These are phyloP conservation scores for Calcarisporium arbuscula DNA, from an alignment of 2,329 filamentous ascomycete genomes.

Conservation along the genomic window DNA sequence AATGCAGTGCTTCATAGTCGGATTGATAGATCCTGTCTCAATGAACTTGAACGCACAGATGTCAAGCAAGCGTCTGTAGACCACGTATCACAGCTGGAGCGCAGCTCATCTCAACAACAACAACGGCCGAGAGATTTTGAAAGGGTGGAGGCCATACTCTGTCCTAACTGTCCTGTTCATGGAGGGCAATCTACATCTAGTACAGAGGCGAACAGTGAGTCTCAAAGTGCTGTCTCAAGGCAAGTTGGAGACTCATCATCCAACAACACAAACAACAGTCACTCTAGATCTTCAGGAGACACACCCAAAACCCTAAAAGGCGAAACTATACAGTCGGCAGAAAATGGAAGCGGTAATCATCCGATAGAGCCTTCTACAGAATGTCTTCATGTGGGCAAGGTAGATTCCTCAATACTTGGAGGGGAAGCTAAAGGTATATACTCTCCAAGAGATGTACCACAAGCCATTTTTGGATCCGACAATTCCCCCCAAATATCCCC, in stretches of 20 bases:
- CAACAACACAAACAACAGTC: background rate
- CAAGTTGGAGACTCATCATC: background rate
- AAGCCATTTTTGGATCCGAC: no score
- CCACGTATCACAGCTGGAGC: background rate
- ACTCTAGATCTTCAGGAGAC: no score
- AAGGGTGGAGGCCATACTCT: constrained; percentile 13
- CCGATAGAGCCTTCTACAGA: no score
- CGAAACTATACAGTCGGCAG: no score
- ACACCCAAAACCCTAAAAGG: no score
- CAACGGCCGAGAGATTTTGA: constrained; percentile 9
- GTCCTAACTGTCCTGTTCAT: constrained; percentile 13
- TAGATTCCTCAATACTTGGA: no score
- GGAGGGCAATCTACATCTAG: constrained; percentile 6
- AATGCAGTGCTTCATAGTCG: constrained; percentile 1
- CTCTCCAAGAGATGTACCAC: no score
- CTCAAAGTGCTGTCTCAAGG: no score
- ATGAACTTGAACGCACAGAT: background rate
- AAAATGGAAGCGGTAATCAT: no score
- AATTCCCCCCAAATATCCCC: constrained; percentile 4
- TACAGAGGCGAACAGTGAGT: background rate
- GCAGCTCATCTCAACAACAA: background rate
- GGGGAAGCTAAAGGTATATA: no score
- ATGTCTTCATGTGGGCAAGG: no score
- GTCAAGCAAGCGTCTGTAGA: background rate
- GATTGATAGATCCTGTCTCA: constrained; percentile 1